Evolutionary conservation across 2,329 filamentous ascomycete genomes (phyloP).

Genomic region (Sporothrix luriei): DNA sequence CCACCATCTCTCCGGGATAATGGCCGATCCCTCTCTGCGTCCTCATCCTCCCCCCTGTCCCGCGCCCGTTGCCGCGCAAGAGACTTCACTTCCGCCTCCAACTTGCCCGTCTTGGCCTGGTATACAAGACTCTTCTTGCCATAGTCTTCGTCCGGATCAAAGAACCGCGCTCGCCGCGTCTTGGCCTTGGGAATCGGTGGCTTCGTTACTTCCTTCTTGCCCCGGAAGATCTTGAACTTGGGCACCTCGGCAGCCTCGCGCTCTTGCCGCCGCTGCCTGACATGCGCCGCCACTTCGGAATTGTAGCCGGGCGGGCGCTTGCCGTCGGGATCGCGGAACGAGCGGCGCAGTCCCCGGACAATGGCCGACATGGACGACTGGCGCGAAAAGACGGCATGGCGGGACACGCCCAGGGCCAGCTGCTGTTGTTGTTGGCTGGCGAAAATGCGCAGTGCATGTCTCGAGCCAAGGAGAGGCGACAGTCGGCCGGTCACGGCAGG

Average conservation of each 20-base stretch:
- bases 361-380: conserved; percentile 38
- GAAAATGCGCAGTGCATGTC: background rate
- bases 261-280: conserved; percentile 40
- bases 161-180: conserved; percentile 56
- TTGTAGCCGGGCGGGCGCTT: conserved; percentile 30
- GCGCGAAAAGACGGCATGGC: conserved; percentile 19
- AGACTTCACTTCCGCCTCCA: conserved; percentile 43
- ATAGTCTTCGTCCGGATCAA: conserved; percentile 53
- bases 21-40: background rate
- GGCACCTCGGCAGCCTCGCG: conserved; percentile 38
- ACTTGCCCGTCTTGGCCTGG: conserved; percentile 52
- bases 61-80: background rate
- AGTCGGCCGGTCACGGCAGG: conserved; percentile 20
- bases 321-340: conserved; percentile 37
- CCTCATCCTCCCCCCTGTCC: background rate
- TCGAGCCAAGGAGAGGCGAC: conserved; percentile 15
- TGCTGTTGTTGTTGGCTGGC: background rate
- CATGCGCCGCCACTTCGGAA: conserved; percentile 35
- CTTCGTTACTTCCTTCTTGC: conserved; percentile 57
- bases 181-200: conserved; percentile 47
- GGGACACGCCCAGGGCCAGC: background rate
- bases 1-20: background rate
- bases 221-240: conserved; percentile 47
- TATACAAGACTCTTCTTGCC: conserved; percentile 62
- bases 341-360: conserved; percentile 35